Base-by-base conservation (phyloP, 495 filamentous ascomycete genomes). In the Ramalina peruviana region DNA sequence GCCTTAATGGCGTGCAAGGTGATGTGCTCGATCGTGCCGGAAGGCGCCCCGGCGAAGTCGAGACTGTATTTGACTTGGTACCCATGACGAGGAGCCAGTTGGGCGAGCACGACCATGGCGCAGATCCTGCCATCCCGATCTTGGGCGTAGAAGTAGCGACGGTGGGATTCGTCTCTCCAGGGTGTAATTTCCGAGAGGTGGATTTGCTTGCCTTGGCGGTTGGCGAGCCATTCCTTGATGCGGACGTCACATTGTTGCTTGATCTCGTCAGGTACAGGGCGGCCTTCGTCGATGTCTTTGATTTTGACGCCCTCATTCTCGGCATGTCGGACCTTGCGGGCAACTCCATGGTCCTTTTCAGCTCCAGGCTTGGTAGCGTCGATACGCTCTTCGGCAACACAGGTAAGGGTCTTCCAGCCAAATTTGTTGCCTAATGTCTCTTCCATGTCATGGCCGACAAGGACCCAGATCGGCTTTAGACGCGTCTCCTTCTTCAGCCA, bases 61-160 rank as follows among this genome's bases (percentile, higher is more conserved):
- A 92, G 76, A 39, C 80, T 80, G 65, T 86, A 90, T 67, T 94
- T 92, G 65, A 92, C 80, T 67, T 94, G 86, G 72, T 83, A 87
- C 49, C 86, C 86, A 55, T 89, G 76, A 33, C 73, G 62, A 0
- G 85, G 85, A 17, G 81, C 75, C 23, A 94, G 75, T 60, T 81
- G 80, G 50, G 81, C 81, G 53, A 94, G 63, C 36, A 84, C 78
- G 54, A 85, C 79, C 45, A 94, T 73, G 13, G 82, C 83, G 38
- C 72, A 76, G 55, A 92, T 78, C 49, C 69, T 75, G 56, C 81
- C 82, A 25, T 77, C 66, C 57, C 75, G 76, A 58, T 81, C 80
- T 51, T 73, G 64, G 23, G 83, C 81, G 67, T 86, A 87, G 58
- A 86, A 79, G 66, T 89, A 92, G 59, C 85, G 82, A 19, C 86